Base-by-base conservation (phyloP, 2,329 filamentous ascomycete genomes). In the Trichothecium roseum region DNA sequence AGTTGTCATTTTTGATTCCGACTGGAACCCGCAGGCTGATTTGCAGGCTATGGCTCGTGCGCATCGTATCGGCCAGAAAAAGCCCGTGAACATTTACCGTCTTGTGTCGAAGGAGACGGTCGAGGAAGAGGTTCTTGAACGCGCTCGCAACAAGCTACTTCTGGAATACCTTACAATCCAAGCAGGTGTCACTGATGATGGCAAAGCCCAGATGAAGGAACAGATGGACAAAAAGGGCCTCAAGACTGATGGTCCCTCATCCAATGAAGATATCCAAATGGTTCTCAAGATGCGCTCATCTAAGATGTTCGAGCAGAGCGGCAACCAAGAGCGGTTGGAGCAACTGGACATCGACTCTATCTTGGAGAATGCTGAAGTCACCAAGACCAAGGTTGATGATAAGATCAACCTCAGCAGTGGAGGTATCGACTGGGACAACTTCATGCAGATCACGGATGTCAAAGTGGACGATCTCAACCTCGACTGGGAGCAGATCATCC, bases 1-100 rank as follows among this genome's bases (percentile, higher is more conserved):
- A 1, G 91, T 98, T 45, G 81, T 98, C 48, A 81, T 98, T 30
- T 98, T 96, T 50, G 93, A 98, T 56, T 96, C 91, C 0, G 88
- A 95, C 52, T 98, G 93, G 91, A 98, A 98, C 47, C 93, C 91
- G 14, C 91, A 98, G 56, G 91, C 91, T 6, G 93, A 98, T 66
- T 65, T 98, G 46, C 91, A 98, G 57, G 91, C 91, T 28, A 98
- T 98, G 91, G 91, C 91, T 39, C 82, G 91, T 59, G 93, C 93
- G 39, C 93, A 98, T 61, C 84, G 91, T 57, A 98, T 98, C 45
- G 91, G 91, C 3, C 91, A 98, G 56, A 94, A 91, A 55, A 87
- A 81, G 43, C 89, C 91, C 6, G 91, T 98, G 45, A 96, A 84
- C 45, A 89, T 98, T 35, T 98, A 96, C 53, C 82, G 93, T 26